Base-by-base conservation (phyloP, 2,329 filamentous ascomycete species). In the Alternaria sp. region DNA sequence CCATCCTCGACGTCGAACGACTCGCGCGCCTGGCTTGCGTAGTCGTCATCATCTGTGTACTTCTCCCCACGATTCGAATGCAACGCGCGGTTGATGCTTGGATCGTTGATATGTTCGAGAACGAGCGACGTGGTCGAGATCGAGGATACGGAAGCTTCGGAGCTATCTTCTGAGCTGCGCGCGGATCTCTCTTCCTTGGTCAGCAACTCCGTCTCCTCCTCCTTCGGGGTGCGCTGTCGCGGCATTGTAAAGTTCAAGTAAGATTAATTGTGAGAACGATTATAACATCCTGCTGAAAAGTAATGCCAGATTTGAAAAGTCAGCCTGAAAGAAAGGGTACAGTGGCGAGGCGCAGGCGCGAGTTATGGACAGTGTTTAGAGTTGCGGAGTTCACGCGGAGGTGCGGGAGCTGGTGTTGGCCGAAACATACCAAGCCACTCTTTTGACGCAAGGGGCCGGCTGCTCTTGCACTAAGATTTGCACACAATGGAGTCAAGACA, bases 51-150 rank as follows among this genome's bases (percentile, higher is more conserved):
- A 56, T 80, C 76, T 30, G 64, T 68, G 68, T 80, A 80, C 58
- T 78, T 78, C 67, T 80, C 74, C n/a, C 67, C 66, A 25, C 70
- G 66, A 18, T 60, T 70, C 43, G 69, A 50, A 41, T 45, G 76
- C 66, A 69, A 75, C 64, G 62, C 63, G 65, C 63, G 71, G 70
- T 67, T 77, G 63, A 59, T 66, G 57, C 68, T 84, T 77, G 72
- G 78, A 74, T 92, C 89, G 70, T 87, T 85, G 67, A 94, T 85
- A 64, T 90, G 88, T 67, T 95, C 92, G 74, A 95, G 92, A 55
- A 95, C 87, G 14, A 95, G 84, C 70, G 92, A 94, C 4, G 90
- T 93, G 11, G 92, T 94, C 34, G 92, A 95, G n/a, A 89, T 89
- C 41, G 90, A 90, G n/a, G 90, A 92, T 46, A 87, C 78, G 4